A percentile compares a stretch with the other conserved stretches of the same genome.
Conservation (phyloP, 2,329 filamentous ascomycete genomes). For the Thielaviopsis populi region DNA sequence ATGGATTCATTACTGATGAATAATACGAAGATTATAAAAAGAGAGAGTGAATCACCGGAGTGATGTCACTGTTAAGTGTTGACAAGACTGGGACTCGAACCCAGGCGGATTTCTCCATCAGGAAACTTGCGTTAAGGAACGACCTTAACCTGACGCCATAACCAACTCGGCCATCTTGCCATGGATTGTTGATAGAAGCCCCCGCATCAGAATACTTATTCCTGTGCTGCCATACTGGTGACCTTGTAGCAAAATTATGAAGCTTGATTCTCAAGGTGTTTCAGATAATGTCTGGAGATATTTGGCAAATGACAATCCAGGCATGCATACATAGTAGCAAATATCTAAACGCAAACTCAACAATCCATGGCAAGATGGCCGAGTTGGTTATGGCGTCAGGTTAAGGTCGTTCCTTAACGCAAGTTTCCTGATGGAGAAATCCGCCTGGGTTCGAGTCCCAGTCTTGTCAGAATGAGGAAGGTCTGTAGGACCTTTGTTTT, state of each 20-base stretch:
- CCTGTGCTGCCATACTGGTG: no score
- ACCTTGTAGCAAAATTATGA: no score
- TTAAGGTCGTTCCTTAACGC: slow-evolving; percentile 21
- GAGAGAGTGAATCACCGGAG: neutral
- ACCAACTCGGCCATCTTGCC: slow-evolving; percentile 25
- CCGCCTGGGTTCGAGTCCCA: slow-evolving; percentile 16
- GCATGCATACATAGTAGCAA: neutral
- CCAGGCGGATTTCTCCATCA: slow-evolving; percentile 16
- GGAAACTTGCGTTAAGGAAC: slow-evolving; percentile 11
- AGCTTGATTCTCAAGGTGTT: no score
- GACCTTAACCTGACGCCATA: slow-evolving; percentile 26
- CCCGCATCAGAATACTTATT: neutral
- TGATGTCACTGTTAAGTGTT: neutral
- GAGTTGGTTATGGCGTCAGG: slow-evolving; percentile 26
- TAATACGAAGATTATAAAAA: neutral
- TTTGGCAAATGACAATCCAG: neutral
- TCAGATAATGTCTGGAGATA: neutral
- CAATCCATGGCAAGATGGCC: slow-evolving; percentile 21
- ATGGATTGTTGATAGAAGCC: neutral
- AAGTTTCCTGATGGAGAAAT: slow-evolving; percentile 16
- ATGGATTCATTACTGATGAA: neutral
- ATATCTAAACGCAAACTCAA: neutral
- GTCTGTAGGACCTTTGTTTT: no score
- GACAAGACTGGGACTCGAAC: slow-evolving; percentile 16
- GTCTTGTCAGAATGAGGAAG: slow-evolving; percentile 9